Conservation (phyloP, 768 basidiomycete genomes). For the Leucocoprinus birnbaumii region DNA sequence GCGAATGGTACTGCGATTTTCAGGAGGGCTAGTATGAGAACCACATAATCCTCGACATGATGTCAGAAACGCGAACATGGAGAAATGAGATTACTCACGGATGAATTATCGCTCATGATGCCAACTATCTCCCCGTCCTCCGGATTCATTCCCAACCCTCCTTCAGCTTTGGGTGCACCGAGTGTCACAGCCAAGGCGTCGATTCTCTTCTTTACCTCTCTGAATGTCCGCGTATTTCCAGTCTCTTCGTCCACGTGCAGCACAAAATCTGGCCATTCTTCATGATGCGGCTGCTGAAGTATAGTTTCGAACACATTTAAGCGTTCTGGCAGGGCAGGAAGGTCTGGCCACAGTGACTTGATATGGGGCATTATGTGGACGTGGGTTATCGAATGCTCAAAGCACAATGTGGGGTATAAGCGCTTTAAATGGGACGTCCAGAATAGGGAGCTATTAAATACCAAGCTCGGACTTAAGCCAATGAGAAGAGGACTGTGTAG, state of each 20-base stretch:
- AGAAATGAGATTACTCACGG: conserved; percentile 36
- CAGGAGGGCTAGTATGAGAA: conserved; percentile 26
- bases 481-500: background rate
- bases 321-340: conserved; percentile 40
- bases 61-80: background rate
- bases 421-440: background rate
- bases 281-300: conserved; percentile 51
- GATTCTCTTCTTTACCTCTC: conserved; percentile 49
- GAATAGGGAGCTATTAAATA: background rate
- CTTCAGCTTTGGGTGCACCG: conserved; percentile 36
- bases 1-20: conserved; percentile 28
- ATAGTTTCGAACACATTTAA: conserved; percentile 56
- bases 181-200: conserved; percentile 55
- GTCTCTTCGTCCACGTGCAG: conserved; percentile 54
- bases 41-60: conserved; percentile 27
- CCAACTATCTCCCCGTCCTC: conserved; percentile 58
- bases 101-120: conserved; percentile 64
- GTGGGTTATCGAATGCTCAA: background rate
- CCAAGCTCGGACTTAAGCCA: background rate
- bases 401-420: background rate
- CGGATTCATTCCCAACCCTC: conserved; percentile 51
- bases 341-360: conserved; percentile 52
- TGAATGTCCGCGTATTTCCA: conserved; percentile 39
- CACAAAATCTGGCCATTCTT: conserved; percentile 49
- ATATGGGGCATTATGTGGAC: conserved; percentile 40